Percentiles rank a stretch among this genome's conserved stretches.
These are phyloP conservation scores for Fermentozyma sake DNA, from an alignment of 1,139 yeast species.

Conservation along the genomic window DNA sequence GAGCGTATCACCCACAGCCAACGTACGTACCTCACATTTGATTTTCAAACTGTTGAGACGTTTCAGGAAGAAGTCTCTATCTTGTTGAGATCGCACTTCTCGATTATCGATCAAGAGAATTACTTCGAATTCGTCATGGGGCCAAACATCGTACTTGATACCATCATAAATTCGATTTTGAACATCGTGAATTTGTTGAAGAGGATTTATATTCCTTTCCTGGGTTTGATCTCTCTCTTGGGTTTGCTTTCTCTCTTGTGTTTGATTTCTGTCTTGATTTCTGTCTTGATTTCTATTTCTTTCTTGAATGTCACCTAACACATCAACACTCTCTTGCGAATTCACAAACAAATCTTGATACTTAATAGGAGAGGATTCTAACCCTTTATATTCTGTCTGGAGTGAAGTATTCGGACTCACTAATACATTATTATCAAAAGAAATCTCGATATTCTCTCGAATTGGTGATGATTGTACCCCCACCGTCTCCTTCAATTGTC, in stretches of 20 bases:
- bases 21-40: constrained; percentile 48
- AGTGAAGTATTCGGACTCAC: constrained; percentile 24
- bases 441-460: constrained; percentile 15
- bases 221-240: no score
- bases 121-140: constrained; percentile 46
- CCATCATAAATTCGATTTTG: constrained; percentile 17
- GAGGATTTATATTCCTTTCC: constrained; percentile 1
- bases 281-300: no score
- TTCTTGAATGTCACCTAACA: no score
- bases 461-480: constrained; percentile 26
- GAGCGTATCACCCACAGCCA: constrained; percentile 80
- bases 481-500: constrained; percentile 47
- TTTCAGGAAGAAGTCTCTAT: constrained; percentile 59
- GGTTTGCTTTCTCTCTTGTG: no score
- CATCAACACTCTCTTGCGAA: no score
- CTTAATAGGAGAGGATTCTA: not conserved
- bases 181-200: constrained; percentile 20
- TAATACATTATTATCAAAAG: constrained; percentile 34
- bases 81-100: constrained; percentile 61
- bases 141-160: constrained; percentile 36
- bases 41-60: constrained; percentile 51
- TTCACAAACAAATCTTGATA: no score
- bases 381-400: no score
- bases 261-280: no score
- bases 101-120: constrained; percentile 72